Conservation (phyloP, 139 green algal species). For the Tetradesmus lagerheimii region DNA sequence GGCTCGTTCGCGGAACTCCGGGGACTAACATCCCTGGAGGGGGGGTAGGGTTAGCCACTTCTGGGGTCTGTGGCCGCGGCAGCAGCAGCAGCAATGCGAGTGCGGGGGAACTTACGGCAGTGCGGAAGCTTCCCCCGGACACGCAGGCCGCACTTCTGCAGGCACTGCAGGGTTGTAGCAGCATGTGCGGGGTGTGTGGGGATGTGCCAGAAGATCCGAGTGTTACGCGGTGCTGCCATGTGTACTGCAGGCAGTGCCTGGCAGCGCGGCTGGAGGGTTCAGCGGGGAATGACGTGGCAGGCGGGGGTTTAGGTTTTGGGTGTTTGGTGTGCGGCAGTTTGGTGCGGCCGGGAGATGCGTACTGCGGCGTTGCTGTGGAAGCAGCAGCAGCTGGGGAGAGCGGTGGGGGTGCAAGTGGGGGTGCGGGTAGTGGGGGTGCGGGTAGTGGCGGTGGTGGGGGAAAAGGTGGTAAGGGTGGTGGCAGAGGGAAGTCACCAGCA, state of each 20-base stretch:
- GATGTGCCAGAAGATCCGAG: constrained; percentile 85
- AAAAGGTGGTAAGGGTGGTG: neutral
- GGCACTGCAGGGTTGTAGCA: constrained; percentile 18
- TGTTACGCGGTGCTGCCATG: constrained; percentile 77
- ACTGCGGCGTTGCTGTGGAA: constrained; percentile 60
- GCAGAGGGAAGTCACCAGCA: neutral
- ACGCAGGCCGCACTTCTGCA: constrained; percentile 57
- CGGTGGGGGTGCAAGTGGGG: neutral
- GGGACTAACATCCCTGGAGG: neutral
- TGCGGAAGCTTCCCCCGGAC: constrained; percentile 58
- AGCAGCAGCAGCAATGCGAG: neutral
- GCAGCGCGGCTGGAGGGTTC: constrained; percentile 52
- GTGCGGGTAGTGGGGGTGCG: neutral
- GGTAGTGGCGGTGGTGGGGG: constrained; percentile 21
- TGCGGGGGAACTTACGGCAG: constrained; percentile 67
- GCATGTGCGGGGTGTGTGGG: constrained; percentile 72
- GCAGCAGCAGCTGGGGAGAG: constrained; percentile 44
- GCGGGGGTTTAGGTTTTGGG: constrained; percentile 50
- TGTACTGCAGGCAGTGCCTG: constrained; percentile 87
- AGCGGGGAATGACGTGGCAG: constrained; percentile 18
- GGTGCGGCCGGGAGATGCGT: constrained; percentile 55
- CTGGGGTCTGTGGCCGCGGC: neutral
- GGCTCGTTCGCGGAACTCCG: constrained; percentile 64
- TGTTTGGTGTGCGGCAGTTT: constrained; percentile 59
- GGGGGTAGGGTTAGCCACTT: neutral